Evolutionary conservation across 2,329 filamentous ascomycete genomes (phyloP).

Genomic region (Epichloe gansuensis): DNA sequence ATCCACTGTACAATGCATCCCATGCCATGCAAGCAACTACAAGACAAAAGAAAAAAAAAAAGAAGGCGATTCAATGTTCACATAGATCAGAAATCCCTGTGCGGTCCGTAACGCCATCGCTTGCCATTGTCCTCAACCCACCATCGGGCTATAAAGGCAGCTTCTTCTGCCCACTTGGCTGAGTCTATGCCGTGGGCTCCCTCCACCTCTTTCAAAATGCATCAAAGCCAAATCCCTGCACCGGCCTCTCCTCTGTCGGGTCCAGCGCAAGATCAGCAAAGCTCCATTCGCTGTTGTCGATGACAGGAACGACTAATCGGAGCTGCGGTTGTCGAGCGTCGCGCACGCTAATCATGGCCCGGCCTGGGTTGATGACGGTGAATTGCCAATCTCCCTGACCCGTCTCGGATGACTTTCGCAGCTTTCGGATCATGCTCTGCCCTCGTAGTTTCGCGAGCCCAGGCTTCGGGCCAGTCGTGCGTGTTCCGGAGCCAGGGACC

Average conservation of each 20-base stretch:
- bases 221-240: constrained; percentile 15
- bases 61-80: neutral
- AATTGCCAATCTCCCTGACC: constrained; percentile 22
- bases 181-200: constrained; percentile 12
- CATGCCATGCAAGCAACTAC: too few relatives aligned
- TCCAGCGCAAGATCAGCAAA: constrained; percentile 18
- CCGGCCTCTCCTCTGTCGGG: constrained; percentile 15
- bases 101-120: constrained; percentile 19
- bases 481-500: constrained; percentile 18
- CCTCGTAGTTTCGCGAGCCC: constrained; percentile 21
- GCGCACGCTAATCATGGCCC: constrained; percentile 21
- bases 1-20: too few relatives aligned
- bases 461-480: constrained; percentile 16
- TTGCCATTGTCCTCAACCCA: constrained; percentile 24
- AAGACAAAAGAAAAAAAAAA: neutral
- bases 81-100: constrained; percentile 13
- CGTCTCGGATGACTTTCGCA: constrained; percentile 10
- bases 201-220: constrained; percentile 13
- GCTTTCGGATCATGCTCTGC: constrained; percentile 21
- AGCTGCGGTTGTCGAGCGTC: constrained; percentile 18
- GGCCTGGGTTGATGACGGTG: constrained; percentile 21
- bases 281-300: constrained; percentile 19
- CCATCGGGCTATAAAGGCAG: constrained; percentile 21
- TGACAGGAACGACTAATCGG: constrained; percentile 20
- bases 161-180: constrained; percentile 21